phyloP scores from a whole-genome alignment of 352 stramenopile species.

The Phytophthora melonis region DNA sequence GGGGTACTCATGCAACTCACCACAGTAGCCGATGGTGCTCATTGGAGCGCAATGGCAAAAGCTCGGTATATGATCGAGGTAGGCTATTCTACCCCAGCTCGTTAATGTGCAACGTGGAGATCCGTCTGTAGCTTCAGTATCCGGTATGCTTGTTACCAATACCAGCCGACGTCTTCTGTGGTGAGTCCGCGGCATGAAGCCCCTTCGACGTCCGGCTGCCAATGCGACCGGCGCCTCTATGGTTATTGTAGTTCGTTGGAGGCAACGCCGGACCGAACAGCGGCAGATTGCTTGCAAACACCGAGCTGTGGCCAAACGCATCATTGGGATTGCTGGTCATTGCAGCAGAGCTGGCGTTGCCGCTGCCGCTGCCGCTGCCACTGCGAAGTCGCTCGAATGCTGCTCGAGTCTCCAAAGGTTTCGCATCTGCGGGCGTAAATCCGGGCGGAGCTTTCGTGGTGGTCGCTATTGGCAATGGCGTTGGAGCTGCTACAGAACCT shows the following conservation, averaged over 20 bases:
- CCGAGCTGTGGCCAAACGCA: conserved; percentile 25
- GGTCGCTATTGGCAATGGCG: not conserved
- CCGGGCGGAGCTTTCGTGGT: conserved; percentile 56
- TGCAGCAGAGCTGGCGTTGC: not conserved
- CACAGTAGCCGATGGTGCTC: no score
- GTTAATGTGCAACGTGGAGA: not conserved
- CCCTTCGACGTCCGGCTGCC: conserved; percentile 37
- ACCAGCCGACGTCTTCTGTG: not conserved
- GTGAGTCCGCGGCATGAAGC: conserved; percentile 3
- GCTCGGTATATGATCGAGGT: not conserved
- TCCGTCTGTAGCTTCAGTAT: not conserved
- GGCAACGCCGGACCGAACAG: conserved; percentile 50
- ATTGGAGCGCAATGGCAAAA: no score
- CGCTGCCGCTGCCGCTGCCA: not conserved
- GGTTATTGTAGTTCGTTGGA: conserved; percentile 7
- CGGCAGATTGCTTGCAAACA: conserved; percentile 57
- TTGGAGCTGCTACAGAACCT: conserved; percentile 4
- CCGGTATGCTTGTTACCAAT: not conserved
- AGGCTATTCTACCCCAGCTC: not conserved
- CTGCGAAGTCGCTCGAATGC: conserved; percentile 57
- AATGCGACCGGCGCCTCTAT: conserved; percentile 32
- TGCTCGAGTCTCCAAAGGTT: conserved; percentile 53
- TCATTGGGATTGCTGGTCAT: conserved; percentile 4
- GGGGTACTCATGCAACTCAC: not conserved
- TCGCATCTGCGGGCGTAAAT: conserved; percentile 68